Percentiles rank a stretch among this genome's conserved stretches.
Conservation (phyloP, 2,329 filamentous ascomycete species). For the Zopfia rhizophila region DNA sequence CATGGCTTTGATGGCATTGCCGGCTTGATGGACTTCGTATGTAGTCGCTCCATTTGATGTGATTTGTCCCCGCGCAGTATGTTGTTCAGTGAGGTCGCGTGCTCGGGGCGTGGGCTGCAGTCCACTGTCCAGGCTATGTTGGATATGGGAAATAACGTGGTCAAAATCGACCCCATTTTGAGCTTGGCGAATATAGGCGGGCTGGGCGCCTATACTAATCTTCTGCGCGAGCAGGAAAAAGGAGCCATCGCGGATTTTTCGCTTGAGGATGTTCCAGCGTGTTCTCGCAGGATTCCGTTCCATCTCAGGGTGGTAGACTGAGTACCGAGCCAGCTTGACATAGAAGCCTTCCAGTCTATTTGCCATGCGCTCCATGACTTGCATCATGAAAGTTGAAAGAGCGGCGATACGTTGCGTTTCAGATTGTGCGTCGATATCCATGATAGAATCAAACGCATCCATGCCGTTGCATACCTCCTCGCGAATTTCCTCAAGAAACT, state of each 20-base stretch:
- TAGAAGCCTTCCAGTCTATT: slow-evolving; percentile 64
- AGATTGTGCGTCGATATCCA: slow-evolving; percentile 52
- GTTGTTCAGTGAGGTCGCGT: slow-evolving; percentile 55
- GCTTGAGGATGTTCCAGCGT: slow-evolving; percentile 62
- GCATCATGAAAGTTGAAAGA: slow-evolving; percentile 59
- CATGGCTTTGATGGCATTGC: slow-evolving; percentile 58
- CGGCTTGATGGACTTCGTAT: slow-evolving; percentile 57
- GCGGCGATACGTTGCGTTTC: slow-evolving; percentile 53
- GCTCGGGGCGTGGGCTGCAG: slow-evolving; percentile 25
- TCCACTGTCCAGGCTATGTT: slow-evolving; percentile 43
- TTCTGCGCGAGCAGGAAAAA: slow-evolving; percentile 61
- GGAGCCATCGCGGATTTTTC: slow-evolving; percentile 61
- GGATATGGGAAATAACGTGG: slow-evolving; percentile 57
- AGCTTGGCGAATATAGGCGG: slow-evolving; percentile 10
- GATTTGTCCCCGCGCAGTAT: slow-evolving; percentile 50
- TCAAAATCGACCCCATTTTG: slow-evolving; percentile 57
- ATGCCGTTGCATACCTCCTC: slow-evolving; percentile 65
- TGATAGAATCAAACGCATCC: slow-evolving; percentile 62
- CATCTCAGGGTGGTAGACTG: slow-evolving; percentile 63
- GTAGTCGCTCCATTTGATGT: slow-evolving; percentile 49
- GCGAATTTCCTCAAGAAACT: slow-evolving; percentile 64
- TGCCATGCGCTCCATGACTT: slow-evolving; percentile 65
- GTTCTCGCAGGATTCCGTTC: slow-evolving; percentile 65
- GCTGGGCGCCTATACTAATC: slow-evolving; percentile 18
- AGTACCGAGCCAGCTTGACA: slow-evolving; percentile 60